phyloP scores from a whole-genome alignment of 1,284 basidiomycete genomes.

The Tilletia walkeri region DNA sequence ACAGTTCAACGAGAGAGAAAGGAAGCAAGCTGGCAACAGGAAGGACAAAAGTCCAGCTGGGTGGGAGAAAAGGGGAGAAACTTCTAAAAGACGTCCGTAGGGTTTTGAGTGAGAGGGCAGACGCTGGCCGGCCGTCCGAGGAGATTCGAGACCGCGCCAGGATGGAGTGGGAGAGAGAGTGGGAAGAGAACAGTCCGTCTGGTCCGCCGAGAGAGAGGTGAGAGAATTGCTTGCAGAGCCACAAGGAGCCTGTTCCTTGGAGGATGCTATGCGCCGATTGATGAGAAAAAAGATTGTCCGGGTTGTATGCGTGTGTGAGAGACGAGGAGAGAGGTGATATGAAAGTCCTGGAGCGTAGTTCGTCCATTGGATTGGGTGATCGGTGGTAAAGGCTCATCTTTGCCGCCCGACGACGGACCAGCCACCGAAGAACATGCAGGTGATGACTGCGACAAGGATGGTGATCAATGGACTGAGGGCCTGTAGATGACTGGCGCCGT shows the following conservation, averaged over 20 bases:
- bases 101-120: too few relatives aligned
- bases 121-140: too few relatives aligned
- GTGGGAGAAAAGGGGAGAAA: too few relatives aligned
- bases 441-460: slow-evolving; percentile 30
- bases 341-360: background rate
- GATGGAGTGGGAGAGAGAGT: background rate
- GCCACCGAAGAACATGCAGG: slow-evolving; percentile 32
- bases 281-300: slow-evolving; percentile 25
- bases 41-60: too few relatives aligned
- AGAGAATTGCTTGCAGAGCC: slow-evolving; percentile 16
- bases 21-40: slow-evolving; percentile 9
- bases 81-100: too few relatives aligned
- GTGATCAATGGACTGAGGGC: slow-evolving; percentile 33
- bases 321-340: slow-evolving; percentile 21
- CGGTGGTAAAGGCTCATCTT: slow-evolving; percentile 16
- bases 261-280: background rate
- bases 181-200: background rate
- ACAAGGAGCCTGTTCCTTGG: slow-evolving; percentile 14
- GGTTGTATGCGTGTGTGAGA: slow-evolving; percentile 18
- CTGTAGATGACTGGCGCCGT: slow-evolving; percentile 30
- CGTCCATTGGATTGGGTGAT: too few relatives aligned
- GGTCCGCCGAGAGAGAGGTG: slow-evolving; percentile 8
- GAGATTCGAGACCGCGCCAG: too few relatives aligned
- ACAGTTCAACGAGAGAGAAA: slow-evolving; percentile 12
- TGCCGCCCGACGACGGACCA: slow-evolving; percentile 27